These are phyloP conservation scores for Glarea lozoyensis DNA, from an alignment of 495 filamentous ascomycete species.

Conservation along the genomic window DNA sequence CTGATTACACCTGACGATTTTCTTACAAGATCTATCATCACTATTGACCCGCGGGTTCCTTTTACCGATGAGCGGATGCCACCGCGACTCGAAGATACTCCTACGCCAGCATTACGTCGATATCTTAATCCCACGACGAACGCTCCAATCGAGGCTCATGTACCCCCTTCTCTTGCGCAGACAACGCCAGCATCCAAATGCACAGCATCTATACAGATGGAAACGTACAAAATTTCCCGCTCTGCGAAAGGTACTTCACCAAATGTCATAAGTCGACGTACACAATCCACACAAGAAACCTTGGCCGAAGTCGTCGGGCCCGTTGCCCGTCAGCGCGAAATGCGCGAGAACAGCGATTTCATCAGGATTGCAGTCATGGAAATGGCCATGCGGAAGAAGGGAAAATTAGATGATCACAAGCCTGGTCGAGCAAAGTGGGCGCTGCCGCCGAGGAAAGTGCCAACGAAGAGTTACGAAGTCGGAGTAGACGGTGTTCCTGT, in stretches of 20 bases:
- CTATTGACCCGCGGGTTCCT: constrained; percentile 60
- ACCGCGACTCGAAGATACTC: constrained; percentile 61
- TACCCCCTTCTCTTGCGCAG: constrained; percentile 24
- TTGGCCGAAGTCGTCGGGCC: constrained; percentile 23
- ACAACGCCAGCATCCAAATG: constrained; percentile 33
- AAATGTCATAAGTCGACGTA: constrained; percentile 20
- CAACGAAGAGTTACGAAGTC: constrained; percentile 41
- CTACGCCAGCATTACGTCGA: constrained; percentile 77
- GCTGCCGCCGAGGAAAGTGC: constrained; percentile 71
- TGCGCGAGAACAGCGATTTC: constrained; percentile 90
- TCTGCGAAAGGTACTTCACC: constrained; percentile 31
- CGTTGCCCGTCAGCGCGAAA: constrained; percentile 70
- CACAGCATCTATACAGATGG: constrained; percentile 79
- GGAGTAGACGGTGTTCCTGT: constrained; percentile 41
- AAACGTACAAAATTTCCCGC: constrained; percentile 59
- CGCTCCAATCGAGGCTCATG: constrained; percentile 57
- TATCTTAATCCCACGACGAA: constrained; percentile 81
- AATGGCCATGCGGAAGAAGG: constrained; percentile 90
- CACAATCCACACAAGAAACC: constrained; percentile 15
- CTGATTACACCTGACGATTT: constrained; percentile 80
- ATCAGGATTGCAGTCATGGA: constrained; percentile 90
- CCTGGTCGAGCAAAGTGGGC: constrained; percentile 76
- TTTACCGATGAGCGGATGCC: constrained; percentile 87
- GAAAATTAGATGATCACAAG: constrained; percentile 81
- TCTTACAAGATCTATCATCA: constrained; percentile 73